Evolutionary conservation across 768 basidiomycete species (phyloP), one percentile per base, ranked within the genome.

Genomic region (Phylloporus sp.): DNA sequence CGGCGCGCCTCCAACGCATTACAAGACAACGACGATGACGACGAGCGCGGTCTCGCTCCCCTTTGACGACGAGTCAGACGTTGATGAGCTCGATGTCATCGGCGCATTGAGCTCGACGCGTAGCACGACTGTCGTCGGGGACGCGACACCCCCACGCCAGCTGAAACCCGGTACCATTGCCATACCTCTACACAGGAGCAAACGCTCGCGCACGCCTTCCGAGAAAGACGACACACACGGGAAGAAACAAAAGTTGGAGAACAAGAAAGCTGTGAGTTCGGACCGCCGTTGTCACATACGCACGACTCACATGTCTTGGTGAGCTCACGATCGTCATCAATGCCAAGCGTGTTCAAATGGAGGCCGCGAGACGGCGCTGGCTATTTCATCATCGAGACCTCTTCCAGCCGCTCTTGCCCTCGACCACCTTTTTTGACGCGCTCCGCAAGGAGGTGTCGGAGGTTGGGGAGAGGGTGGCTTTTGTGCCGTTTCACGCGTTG

Each of bases 381-480:
- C 46, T 80, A 9, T 58, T 69, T 53, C 60, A 62, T 32, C 71
- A 82, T 50, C 65, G 65, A 1, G 54, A 68, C 24, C 58, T 79
- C 11, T 72, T 82, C 50, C 63, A 67, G 42, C 69, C 79, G 0
- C 65, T 82, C 8, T 63, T 81, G 18, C 76, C 77, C 1, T 42
- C 64, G 1, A 63, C 62, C 14, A 69, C 53, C 35, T 72, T 72
- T 48, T 72, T 78, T 31, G 61, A 68, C 4, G 55, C 60, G 10
- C 50, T 80, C 18, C 53, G 52, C 27, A 59, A 55, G 17, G 69
- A 69, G 28, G 38, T 62, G 21, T 48, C 48, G 27, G 70, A 68
- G 26, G 29, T 68, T 23, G 57, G 40, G 20, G 66, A 48, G 6
- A 56, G 55, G 38, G 55, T 48, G 20, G 24, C 58, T 5, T 71